phyloP scores from a whole-genome alignment of 768 basidiomycete species.

The Hydnomerulius pinastri region DNA sequence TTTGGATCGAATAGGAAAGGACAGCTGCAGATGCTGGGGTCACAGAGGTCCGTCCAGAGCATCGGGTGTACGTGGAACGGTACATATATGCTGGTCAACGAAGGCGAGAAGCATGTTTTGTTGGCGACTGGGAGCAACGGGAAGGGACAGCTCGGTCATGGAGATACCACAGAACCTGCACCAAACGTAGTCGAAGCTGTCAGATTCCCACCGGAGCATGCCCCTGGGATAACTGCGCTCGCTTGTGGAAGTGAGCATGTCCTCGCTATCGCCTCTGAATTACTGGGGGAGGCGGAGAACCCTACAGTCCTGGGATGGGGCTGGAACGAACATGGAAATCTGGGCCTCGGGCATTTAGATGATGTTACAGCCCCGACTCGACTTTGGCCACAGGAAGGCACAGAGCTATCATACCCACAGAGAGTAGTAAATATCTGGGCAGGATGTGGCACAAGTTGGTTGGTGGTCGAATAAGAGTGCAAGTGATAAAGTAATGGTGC shows the following conservation, averaged over 20 bases:
- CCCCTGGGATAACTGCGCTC: conserved; percentile 39
- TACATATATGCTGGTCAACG: conserved; percentile 50
- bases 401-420: conserved; percentile 12
- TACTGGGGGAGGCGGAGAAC: conserved; percentile 26
- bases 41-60: conserved; percentile 24
- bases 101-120: conserved; percentile 26
- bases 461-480: conserved; percentile 25
- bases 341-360: conserved; percentile 64
- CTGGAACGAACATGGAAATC: conserved; percentile 98
- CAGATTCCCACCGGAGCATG: conserved; percentile 26
- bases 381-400: conserved; percentile 49
- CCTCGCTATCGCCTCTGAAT: conserved; percentile 38
- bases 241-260: conserved; percentile 89
- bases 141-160: conserved; percentile 68
- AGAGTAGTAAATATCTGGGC: conserved; percentile 27
- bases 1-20: conserved; percentile 75
- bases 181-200: conserved; percentile 8
- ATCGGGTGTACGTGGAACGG: conserved; percentile 82
- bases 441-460: conserved; percentile 36
- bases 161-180: not conserved
- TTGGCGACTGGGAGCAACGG: conserved; percentile 55
- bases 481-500: not conserved
- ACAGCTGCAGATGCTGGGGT: conserved; percentile 51
- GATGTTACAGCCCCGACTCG: conserved; percentile 53
- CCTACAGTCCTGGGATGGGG: conserved; percentile 80